Evolutionary conservation across 169 alveolate species (phyloP), one percentile per base, ranked within the genome.

Genomic region (Neospora caninum): DNA sequence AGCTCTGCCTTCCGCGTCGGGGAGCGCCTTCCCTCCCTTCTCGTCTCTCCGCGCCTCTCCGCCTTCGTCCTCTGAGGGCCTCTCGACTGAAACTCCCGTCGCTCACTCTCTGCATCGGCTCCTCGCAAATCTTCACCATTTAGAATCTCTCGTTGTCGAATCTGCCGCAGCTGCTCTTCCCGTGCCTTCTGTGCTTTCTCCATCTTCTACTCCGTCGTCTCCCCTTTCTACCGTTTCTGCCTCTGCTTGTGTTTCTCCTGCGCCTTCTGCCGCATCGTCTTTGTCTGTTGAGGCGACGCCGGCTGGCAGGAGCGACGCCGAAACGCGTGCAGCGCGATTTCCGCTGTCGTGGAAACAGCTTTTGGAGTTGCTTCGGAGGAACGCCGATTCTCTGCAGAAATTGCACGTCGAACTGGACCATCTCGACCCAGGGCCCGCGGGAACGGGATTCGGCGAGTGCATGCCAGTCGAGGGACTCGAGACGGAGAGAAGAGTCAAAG

Each of bases 61-160:
- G 58, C 22, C 58, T 49, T 4, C n/a, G n/a, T n/a, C 22, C 58
- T 49, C 58, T 49, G 58, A 4, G 58, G 58, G 22, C 13, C 4
- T 49, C 58, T 49, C 58, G 58, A 49, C 22, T 7, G 73, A 64
- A 16, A 27, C 73, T 64, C 7, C n/a, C n/a, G n/a, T 18, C 13
- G 22, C 89, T 36, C 20, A 27, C 13, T 82, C 41, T 6, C 39
- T 82, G 22, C 67, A 25, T 82, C 67, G n/a, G 7, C 27, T 82
- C 31, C 67, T 82, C 41, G 4, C 69, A 9, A 13, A 31, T 1
- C 64, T 82, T 34, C 67, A 29, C 2, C 89, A 82, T 31, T 31
- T 82, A n/a, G 89, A 82, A 31, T 0, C 89, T 13, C 89, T 82
- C 64, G 25, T 42, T 31, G 31, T 82, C 64, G 89, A 82, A 36